Evolutionary conservation across 2,329 filamentous ascomycete genomes (phyloP), one percentile per base, ranked within the genome.

Genomic region (Chaetomium olivaceum): DNA sequence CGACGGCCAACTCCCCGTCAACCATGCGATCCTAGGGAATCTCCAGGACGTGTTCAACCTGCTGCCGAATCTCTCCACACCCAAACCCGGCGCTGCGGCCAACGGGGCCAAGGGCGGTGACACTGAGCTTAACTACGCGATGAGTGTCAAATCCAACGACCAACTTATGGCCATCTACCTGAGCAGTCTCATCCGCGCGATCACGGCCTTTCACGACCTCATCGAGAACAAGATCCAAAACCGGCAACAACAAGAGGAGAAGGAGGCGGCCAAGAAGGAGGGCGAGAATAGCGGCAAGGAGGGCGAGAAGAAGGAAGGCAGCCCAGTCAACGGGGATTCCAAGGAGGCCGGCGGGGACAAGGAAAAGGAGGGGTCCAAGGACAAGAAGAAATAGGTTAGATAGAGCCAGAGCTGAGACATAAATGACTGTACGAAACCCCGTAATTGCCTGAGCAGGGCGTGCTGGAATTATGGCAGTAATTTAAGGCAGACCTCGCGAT

Each of bases 171-270:
- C 93, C 61, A 98, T 99, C 77, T 99, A 99, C 80, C 85, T 99
- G 62, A 96, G 92, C 81, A 96, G 92, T 81, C 82, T 98, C 82
- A 98, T 99, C 80, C 87, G 95, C 68, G 95, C 95, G 64, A 99
- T 99, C 76, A 98, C 95, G 14, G 95, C 95, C 8, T 99, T 98
- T 89, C 95, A 99, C 78, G 95, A 99, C 77, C 82, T 99, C 72
- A 99, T 99, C 71, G 95, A 99, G 83, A 99, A 99, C 84, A 99
- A 99, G 86, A 97, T 98, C 72, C 94, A 98, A 82, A 99, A 99
- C 81, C 87, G 94, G 77, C 93, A 98, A 80, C 92, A 96, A 78
- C 91, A 96, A 75, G 95, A 98, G 76, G 95, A 99, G 75, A 94
- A 94, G 81, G 94, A 98, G 73, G 86, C 83, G 55, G 87, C 90